Evolutionary conservation across 257 asterid genomes (phyloP).

Genomic region (Cynanchum wilfordii): DNA sequence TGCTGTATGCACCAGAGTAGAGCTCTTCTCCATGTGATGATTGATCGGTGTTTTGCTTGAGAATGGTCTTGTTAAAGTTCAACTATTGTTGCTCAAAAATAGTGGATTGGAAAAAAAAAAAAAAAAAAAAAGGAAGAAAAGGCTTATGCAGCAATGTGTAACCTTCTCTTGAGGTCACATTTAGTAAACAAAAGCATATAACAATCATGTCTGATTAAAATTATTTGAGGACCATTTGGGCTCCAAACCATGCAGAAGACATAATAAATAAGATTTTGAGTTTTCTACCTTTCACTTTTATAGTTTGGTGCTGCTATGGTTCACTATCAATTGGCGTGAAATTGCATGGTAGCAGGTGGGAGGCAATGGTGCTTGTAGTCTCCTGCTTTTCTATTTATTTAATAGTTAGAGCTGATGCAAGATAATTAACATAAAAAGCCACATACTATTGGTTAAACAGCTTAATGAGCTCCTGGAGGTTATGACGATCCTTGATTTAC

Average conservation of each 20-base stretch:
- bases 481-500: not conserved
- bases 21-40: not conserved
- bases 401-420: not conserved
- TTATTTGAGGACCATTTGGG: not conserved
- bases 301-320: not conserved
- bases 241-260: not conserved
- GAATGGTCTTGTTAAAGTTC: not conserved
- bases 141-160: not conserved
- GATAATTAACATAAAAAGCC: not conserved
- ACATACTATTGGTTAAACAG: not conserved
- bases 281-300: not conserved
- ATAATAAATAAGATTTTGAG: not conserved
- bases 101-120: too few species aligned
- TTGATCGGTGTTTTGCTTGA: not conserved
- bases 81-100: too few species aligned
- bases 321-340: not conserved
- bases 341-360: not conserved
- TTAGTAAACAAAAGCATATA: not conserved
- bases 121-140: too few species aligned
- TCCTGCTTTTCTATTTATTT: not conserved
- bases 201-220: not conserved
- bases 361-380: not conserved
- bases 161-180: not conserved
- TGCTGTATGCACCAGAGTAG: not conserved
- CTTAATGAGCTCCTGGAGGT: not conserved